phyloP scores from a whole-genome alignment of 768 basidiomycete genomes.

The Mycena vitilis region DNA sequence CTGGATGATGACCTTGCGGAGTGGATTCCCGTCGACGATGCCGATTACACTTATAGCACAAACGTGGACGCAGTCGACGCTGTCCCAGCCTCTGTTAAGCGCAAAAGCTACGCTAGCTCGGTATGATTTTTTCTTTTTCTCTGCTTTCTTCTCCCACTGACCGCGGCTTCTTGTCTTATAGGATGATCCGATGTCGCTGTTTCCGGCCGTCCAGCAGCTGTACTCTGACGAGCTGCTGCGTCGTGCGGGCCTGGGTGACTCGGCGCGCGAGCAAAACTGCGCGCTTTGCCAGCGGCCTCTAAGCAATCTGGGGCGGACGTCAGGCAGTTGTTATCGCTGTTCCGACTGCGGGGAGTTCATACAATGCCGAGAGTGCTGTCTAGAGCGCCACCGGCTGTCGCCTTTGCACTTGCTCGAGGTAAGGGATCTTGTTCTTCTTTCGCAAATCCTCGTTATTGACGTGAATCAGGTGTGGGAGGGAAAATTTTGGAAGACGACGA shows the following conservation, averaged over 20 bases:
- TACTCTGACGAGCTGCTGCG: neutral
- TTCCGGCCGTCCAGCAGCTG: neutral
- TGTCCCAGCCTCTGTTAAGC: neutral
- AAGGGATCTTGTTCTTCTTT: too few species aligned
- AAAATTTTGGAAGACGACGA: slow-evolving; percentile 15
- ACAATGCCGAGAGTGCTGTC: neutral
- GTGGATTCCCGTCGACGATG: neutral
- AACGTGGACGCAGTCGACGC: neutral
- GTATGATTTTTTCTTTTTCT: too few species aligned
- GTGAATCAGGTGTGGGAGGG: slow-evolving; percentile 18
- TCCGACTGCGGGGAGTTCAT: slow-evolving; percentile 6
- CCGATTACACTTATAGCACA: neutral
- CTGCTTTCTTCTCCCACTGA: too few species aligned
- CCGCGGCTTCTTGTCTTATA: too few species aligned
- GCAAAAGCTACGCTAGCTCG: neutral
- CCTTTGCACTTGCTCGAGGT: neutral
- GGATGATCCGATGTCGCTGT: neutral
- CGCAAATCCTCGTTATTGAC: too few species aligned
- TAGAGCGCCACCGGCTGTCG: neutral
- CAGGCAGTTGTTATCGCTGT: neutral
- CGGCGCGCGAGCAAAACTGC: neutral
- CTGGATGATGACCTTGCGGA: neutral
- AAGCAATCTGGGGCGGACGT: neutral
- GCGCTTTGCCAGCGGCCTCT: neutral
- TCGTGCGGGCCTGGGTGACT: neutral